Percentiles rank a stretch among this genome's conserved stretches.
These are phyloP conservation scores for peach (Prunus persica) DNA, from an alignment of 306 rosid genomes.

Conservation along the genomic window Prunus_persica_NCBIv2 NC_034011.1:21857501-21858000, in stretches of 20 bases:
- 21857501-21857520: constrained; percentile 41
- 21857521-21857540: constrained; percentile 59
- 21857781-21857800: not conserved
- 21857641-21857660: constrained; percentile 40
- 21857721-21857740: not conserved
- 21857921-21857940: too few species aligned
- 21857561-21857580: constrained; percentile 62
- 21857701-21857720: constrained; percentile 18
- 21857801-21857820: too few species aligned
- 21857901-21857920: too few species aligned
- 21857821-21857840: too few species aligned
- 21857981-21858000: not conserved
- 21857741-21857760: not conserved
- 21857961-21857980: not conserved
- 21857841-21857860: not conserved
- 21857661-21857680: constrained; percentile 35
- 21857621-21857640: constrained; percentile 53
- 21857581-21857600: constrained; percentile 57
- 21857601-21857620: constrained; percentile 60
- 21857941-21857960: not conserved
- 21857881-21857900: not conserved
- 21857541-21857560: constrained; percentile 78
- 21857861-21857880: not conserved
- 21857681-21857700: constrained; percentile 57
- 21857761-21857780: not conserved